These are phyloP conservation scores for Blumeria hordei DNA, from an alignment of 2,329 filamentous ascomycete genomes.

Conservation along the genomic window DNA sequence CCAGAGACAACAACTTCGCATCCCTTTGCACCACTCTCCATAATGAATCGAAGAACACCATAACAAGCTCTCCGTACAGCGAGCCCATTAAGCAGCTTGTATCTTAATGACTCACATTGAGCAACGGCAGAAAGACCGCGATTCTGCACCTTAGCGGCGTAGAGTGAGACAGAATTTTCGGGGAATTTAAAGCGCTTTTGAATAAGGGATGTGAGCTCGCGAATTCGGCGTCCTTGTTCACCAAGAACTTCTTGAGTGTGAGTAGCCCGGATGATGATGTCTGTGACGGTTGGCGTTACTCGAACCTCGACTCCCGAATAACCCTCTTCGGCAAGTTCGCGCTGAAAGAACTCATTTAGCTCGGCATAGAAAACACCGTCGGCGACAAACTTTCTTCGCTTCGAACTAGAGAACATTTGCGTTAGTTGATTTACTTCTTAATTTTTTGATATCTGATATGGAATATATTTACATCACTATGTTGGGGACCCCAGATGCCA, in stretches of 20 bases:
- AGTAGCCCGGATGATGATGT: constrained; percentile 97
- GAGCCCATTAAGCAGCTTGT: constrained; percentile 99
- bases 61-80: constrained; percentile 98
- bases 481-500: too few species aligned
- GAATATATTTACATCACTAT: too few species aligned
- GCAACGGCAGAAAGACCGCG: constrained; percentile 98
- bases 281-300: constrained; percentile 98
- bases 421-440: too few species aligned
- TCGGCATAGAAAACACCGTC: constrained; percentile 99
- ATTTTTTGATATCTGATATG: too few species aligned
- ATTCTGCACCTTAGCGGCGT: constrained; percentile 99
- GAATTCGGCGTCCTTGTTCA: constrained; percentile 98
- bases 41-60: constrained; percentile 99
- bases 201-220: constrained; percentile 98
- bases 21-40: constrained; percentile 99
- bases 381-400: constrained; percentile 83
- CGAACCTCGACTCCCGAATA: constrained; percentile 99
- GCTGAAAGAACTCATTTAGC: constrained; percentile 99
- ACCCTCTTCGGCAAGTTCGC: constrained; percentile 98
- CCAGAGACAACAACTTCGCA: constrained; percentile 98
- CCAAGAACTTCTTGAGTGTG: constrained; percentile 99
- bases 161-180: constrained; percentile 98
- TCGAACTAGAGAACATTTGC: constrained; percentile 32
- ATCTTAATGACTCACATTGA: constrained; percentile 99
- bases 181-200: constrained; percentile 99